Conservation (phyloP, 1,284 basidiomycete genomes). For the Leccinum pallidistipes region DNA sequence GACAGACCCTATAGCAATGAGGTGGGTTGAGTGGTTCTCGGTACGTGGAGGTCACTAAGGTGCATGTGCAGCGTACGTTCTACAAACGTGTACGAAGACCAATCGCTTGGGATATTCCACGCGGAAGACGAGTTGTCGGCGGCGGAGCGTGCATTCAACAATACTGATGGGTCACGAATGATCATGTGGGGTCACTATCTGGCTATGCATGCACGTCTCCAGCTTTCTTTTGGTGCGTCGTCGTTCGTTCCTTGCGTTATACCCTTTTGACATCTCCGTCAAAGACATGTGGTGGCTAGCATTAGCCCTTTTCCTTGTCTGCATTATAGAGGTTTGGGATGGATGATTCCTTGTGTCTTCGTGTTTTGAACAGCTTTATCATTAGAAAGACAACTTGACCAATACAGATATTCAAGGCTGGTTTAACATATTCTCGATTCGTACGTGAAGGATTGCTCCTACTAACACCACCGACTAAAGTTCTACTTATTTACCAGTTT, state of each 20-base stretch:
- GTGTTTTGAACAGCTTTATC: constrained; percentile 4
- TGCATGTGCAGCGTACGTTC: constrained; percentile 69
- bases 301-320: constrained; percentile 76
- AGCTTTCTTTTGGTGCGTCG: constrained; percentile 80
- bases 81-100: constrained; percentile 98
- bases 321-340: constrained; percentile 77
- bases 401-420: constrained; percentile 53
- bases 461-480: constrained; percentile 1
- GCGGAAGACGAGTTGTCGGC: constrained; percentile 48
- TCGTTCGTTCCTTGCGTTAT: neutral
- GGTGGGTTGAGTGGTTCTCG: constrained; percentile 38
- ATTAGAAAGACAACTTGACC: constrained; percentile 57
- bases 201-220: constrained; percentile 77
- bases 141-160: constrained; percentile 49
- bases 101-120: constrained; percentile 75
- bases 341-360: neutral
- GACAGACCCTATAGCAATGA: constrained; percentile 75
- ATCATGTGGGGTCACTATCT: constrained; percentile 77
- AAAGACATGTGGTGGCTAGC: constrained; percentile 91
- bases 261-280: constrained; percentile 5
- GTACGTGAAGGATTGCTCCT: constrained; percentile 41
- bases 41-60: neutral
- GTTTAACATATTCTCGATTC: constrained; percentile 80
- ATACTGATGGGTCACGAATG: constrained; percentile 46
- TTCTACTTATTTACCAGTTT: constrained; percentile 47